Evolutionary conservation across 116 monocot genomes (phyloP).

Genomic region (Cymodocea nodosa): DNA sequence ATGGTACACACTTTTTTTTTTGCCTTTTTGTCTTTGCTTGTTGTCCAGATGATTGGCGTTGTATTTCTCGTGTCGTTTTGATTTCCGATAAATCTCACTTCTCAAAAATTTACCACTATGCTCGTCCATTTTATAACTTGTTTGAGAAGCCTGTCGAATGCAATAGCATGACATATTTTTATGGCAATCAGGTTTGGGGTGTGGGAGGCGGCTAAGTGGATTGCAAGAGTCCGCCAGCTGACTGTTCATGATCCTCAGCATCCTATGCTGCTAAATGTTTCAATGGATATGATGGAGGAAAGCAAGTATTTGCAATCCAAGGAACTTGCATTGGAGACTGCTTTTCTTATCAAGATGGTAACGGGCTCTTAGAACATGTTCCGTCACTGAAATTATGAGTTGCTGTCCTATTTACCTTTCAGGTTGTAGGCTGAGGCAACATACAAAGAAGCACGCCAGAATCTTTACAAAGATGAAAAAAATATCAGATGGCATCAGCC

Average conservation of each 20-base stretch:
- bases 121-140: not conserved
- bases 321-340: conserved; percentile 76
- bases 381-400: not conserved
- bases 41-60: too few relatives aligned
- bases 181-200: conserved; percentile 65
- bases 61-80: too few relatives aligned
- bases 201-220: conserved; percentile 98
- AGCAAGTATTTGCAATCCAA: conserved; percentile 78
- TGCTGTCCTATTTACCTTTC: too few relatives aligned
- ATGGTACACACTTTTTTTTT: too few relatives aligned
- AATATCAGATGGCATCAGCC: too few relatives aligned
- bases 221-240: conserved; percentile 56
- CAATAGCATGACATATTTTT: not conserved
- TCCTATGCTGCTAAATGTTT: conserved; percentile 64
- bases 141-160: not conserved
- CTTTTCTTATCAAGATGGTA: conserved; percentile 89
- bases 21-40: too few relatives aligned
- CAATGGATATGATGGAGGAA: conserved; percentile 69
- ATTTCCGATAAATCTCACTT: too few relatives aligned
- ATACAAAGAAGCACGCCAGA: too few relatives aligned
- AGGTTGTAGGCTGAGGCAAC: too few relatives aligned
- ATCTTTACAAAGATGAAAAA: too few relatives aligned
- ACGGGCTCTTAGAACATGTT: conserved; percentile 16
- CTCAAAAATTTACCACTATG: too few relatives aligned
- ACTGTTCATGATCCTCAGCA: conserved; percentile 53